Conservation (phyloP, 108 stramenopile species). For the Nannochloropsis salina region DNA sequence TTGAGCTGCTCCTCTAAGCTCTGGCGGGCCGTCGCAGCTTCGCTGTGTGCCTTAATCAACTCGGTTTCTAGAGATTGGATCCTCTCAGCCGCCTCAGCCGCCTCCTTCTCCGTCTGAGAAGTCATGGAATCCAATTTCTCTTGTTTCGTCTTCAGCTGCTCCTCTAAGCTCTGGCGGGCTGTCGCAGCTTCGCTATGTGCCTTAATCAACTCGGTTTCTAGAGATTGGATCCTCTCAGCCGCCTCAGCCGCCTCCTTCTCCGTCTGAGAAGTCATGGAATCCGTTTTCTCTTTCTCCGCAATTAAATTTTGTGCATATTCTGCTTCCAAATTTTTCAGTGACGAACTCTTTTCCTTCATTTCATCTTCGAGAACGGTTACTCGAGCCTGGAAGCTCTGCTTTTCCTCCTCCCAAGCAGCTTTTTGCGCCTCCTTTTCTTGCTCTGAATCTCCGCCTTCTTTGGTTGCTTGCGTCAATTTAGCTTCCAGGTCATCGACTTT, state of each 20-base stretch:
- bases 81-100: background rate
- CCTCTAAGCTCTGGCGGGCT: background rate
- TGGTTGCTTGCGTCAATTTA: too few relatives aligned
- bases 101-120: background rate
- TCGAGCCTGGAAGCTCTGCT: too few relatives aligned
- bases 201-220: background rate
- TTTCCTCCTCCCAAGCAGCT: too few relatives aligned
- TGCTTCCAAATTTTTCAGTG: too few relatives aligned
- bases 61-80: background rate
- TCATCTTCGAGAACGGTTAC: too few relatives aligned
- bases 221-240: background rate
- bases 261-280: background rate
- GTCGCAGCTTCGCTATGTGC: background rate
- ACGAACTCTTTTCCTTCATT: too few relatives aligned
- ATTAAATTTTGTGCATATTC: too few relatives aligned
- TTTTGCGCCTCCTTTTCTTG: too few relatives aligned
- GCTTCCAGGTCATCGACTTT: too few relatives aligned
- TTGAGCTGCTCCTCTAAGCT: background rate
- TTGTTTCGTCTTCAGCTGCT: background rate
- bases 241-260: background rate
- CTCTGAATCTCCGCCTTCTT: too few relatives aligned
- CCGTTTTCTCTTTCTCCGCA: background rate
- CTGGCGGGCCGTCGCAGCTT: conserved; percentile 1
- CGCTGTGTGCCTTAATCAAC: background rate
- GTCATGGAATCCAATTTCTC: background rate